Conservation (phyloP, 805 yeast species). For the Saccharomycopsis sp. region DNA sequence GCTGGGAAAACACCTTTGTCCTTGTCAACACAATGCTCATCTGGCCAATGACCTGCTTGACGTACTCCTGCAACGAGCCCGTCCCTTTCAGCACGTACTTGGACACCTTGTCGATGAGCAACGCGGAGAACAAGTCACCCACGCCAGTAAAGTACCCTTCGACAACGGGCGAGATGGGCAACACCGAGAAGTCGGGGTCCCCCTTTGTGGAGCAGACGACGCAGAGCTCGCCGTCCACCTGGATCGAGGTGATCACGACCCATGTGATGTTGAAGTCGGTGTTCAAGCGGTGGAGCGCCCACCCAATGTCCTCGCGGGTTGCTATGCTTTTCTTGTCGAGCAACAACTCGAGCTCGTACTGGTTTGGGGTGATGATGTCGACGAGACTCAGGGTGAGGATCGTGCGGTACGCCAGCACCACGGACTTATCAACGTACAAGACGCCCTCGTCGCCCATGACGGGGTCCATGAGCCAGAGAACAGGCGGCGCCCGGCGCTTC, state of each 20-base stretch:
- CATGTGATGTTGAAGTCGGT: slow-evolving; percentile 39
- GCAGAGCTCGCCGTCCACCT: slow-evolving; percentile 23
- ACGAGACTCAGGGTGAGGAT: slow-evolving; percentile 40
- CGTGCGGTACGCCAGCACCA: slow-evolving; percentile 49
- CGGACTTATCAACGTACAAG: slow-evolving; percentile 51
- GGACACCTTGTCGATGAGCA: slow-evolving; percentile 55
- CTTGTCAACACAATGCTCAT: slow-evolving; percentile 43
- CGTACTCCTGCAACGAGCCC: slow-evolving; percentile 28
- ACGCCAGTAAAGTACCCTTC: slow-evolving; percentile 90
- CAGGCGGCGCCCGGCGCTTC: slow-evolving; percentile 28
- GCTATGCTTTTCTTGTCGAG: slow-evolving; percentile 39
- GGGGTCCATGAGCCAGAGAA: slow-evolving; percentile 61
- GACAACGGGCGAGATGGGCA: slow-evolving; percentile 36
- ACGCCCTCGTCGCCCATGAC: slow-evolving; percentile 76
- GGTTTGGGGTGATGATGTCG: slow-evolving; percentile 82
- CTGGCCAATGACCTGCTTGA: slow-evolving; percentile 47
- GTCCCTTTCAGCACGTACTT: slow-evolving; percentile 15
- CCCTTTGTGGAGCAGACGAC: slow-evolving; percentile 21
- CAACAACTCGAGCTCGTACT: slow-evolving; percentile 75
- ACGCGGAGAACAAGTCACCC: slow-evolving; percentile 83
- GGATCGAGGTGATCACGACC: slow-evolving; percentile 61
- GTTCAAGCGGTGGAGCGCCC: slow-evolving; percentile 45
- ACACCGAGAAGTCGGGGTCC: slow-evolving; percentile 3
- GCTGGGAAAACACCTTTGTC: slow-evolving; percentile 34
- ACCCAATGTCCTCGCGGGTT: slow-evolving; percentile 30